Percentiles rank a stretch among this genome's conserved stretches.
Conservation (phyloP, 2,329 filamentous ascomycete genomes). For the Botryotinia convoluta region DNA sequence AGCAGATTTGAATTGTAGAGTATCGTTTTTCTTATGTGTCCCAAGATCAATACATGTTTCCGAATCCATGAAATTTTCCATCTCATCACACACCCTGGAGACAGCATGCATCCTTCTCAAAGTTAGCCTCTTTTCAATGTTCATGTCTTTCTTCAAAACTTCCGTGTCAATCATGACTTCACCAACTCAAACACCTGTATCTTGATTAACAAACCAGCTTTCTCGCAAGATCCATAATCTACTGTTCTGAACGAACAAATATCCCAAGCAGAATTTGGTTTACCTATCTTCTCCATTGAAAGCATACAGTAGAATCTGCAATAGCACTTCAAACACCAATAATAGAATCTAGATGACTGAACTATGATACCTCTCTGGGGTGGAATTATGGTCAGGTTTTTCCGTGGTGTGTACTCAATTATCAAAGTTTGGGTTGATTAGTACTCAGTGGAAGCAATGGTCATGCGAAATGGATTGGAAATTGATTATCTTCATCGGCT, state of each 20-base stretch:
- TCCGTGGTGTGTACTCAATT: neutral
- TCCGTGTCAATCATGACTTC: neutral
- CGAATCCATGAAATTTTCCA: neutral
- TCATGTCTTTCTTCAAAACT: neutral
- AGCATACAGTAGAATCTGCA: neutral
- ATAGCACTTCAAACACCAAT: neutral
- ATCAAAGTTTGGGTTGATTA: neutral
- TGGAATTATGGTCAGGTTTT: neutral
- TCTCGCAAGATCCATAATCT: fast-evolving
- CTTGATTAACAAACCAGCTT: neutral
- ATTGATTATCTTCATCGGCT: neutral
- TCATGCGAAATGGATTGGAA: neutral
- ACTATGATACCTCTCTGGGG: neutral
- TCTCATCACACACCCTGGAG: neutral
- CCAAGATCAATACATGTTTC: neutral
- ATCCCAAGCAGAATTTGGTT: fast-evolving
- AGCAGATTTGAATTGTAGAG: no score
- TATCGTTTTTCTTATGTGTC: neutral
- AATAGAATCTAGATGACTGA: neutral
- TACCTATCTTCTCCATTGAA: fast-evolving
- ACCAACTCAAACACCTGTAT: fast-evolving
- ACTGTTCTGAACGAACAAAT: neutral
- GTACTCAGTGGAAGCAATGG: neutral
- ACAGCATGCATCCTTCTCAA: neutral
- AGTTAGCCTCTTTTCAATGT: neutral